Conservation (phyloP, 768 basidiomycete genomes). For the Asterophora parasitica region DNA sequence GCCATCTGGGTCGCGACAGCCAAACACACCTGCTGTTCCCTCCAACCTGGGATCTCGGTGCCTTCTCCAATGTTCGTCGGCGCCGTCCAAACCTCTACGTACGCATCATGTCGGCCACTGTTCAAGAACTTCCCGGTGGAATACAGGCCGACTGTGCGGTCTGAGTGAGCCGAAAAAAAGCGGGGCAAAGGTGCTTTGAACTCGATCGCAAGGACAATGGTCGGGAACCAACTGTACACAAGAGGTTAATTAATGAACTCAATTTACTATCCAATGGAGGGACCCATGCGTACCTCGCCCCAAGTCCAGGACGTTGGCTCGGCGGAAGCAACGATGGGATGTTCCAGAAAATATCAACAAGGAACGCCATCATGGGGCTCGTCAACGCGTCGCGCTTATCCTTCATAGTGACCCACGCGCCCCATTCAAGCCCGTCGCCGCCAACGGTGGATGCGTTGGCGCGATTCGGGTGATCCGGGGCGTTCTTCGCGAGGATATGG, state of each 20-base stretch:
- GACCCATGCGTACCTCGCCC: constrained; percentile 23
- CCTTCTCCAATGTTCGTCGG: constrained; percentile 51
- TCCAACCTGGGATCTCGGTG: constrained; percentile 41
- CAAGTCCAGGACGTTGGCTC: constrained; percentile 35
- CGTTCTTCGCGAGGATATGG: constrained; percentile 35
- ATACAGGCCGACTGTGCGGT: constrained; percentile 55
- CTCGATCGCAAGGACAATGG: constrained; percentile 54
- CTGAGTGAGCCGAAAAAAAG: constrained; percentile 34
- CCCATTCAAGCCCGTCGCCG: constrained; percentile 54
- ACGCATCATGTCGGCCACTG: constrained; percentile 51
- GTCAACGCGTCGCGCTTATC: constrained; percentile 41
- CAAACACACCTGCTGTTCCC: constrained; percentile 59
- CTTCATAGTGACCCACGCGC: constrained; percentile 49
- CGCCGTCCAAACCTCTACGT: constrained; percentile 64
- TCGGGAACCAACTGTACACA: constrained; percentile 55
- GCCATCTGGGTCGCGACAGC: constrained; percentile 61
- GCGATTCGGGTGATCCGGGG: constrained; percentile 30
- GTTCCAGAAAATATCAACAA: constrained; percentile 51
- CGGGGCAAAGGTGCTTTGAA: constrained; percentile 58
- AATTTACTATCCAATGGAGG: neutral
- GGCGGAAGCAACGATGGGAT: constrained; percentile 43
- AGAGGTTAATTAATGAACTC: constrained; percentile 3
- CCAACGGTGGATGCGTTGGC: constrained; percentile 38
- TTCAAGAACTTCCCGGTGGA: constrained; percentile 47
- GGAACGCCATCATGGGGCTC: constrained; percentile 45